Base-by-base conservation (phyloP, 345 rosid species). In the Camelina neglecta region DNA sequence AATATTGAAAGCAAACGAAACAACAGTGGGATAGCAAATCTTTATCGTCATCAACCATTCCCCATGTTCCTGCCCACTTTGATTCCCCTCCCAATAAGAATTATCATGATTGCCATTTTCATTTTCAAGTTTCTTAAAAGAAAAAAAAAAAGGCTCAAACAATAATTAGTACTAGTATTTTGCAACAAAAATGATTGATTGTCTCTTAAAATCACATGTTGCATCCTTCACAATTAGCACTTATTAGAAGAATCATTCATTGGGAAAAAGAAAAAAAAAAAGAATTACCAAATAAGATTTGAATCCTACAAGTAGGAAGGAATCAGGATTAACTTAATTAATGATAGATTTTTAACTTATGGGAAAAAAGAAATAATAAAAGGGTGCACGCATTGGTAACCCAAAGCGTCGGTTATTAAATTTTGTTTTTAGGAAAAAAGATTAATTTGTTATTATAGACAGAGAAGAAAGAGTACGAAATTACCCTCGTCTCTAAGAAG, bases 1-100 rank as follows among this genome's bases (percentile, higher is more conserved):
- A 5, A 54, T 29, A 11, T 49, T 49, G 60, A 59, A 59, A 68
- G 67, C 69, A 68, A 47, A 51, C 26, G 44, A 39, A 75, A 45
- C 70, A 54, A 63, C 70, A 35, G 67, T 65, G 72, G 76, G 72
- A 64, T 77, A 20, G 9, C 31, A 71, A 44, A 71, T 71, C 76
- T 71, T 71, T 65, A 56, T 71, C 67, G 63, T 58, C 76, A 65
- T 77, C 67, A 77, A 71, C 81, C 67, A 71, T 71, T 76, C 31
- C 31, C 72, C 80, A 77, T 77, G 81, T 77, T 65, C 67, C 49
- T 71, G 12, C 81, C 81, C 81, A 77, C 76, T 77, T 77, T 58
- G 72, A 71, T 75, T 77, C 49, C 74, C 56, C 26, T 29, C 31
- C 31, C 31, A 29, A 29, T 29, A 29, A 29, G 5, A 29, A 29